Percentiles rank a stretch among this genome's conserved stretches.
These are phyloP conservation scores for Zymoseptoria pseudotritici DNA, from an alignment of 2,329 filamentous ascomycete species.

Conservation along the genomic window DNA sequence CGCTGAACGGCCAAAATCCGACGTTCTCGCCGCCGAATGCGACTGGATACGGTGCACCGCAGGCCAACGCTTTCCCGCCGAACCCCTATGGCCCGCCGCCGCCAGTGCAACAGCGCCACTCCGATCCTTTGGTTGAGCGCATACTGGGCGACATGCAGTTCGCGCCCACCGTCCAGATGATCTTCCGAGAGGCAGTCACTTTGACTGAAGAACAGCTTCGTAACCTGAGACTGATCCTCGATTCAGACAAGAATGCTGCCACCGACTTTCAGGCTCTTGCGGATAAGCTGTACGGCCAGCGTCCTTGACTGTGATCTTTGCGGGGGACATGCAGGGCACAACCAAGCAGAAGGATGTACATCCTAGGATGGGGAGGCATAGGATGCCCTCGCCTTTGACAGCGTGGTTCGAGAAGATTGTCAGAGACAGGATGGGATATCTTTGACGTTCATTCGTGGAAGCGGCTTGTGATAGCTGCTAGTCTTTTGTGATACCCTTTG, in stretches of 20 bases:
- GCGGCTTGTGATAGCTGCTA: neutral
- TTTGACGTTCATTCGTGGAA: neutral
- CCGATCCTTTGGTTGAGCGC: slow-evolving; percentile 32
- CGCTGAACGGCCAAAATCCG: slow-evolving; percentile 30
- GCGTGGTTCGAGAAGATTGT: neutral
- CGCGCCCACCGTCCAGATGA: slow-evolving; percentile 34
- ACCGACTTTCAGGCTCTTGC: slow-evolving; percentile 44
- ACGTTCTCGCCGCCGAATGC: slow-evolving; percentile 34
- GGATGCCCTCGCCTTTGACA: neutral
- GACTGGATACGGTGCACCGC: slow-evolving; percentile 18
- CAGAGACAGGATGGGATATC: neutral
- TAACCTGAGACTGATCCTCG: slow-evolving; percentile 62
- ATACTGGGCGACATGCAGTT: slow-evolving; percentile 39
- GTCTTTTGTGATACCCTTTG: neutral
- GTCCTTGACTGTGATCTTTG: neutral
- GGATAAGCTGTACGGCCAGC: slow-evolving; percentile 13
- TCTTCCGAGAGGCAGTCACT: slow-evolving; percentile 28
- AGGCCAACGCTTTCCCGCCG: slow-evolving; percentile 26
- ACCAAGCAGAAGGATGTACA: neutral
- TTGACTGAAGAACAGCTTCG: slow-evolving; percentile 53
- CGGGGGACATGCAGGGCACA: too few relatives aligned
- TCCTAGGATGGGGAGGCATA: neutral
- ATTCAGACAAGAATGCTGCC: slow-evolving; percentile 56
- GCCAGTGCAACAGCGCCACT: slow-evolving; percentile 25
- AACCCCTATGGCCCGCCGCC: slow-evolving; percentile 32